A percentile compares a stretch with the other conserved stretches of the same genome.
Evolutionary conservation across 441 rosid genomes (phyloP).

Genomic region (Erodium texanum): DNA sequence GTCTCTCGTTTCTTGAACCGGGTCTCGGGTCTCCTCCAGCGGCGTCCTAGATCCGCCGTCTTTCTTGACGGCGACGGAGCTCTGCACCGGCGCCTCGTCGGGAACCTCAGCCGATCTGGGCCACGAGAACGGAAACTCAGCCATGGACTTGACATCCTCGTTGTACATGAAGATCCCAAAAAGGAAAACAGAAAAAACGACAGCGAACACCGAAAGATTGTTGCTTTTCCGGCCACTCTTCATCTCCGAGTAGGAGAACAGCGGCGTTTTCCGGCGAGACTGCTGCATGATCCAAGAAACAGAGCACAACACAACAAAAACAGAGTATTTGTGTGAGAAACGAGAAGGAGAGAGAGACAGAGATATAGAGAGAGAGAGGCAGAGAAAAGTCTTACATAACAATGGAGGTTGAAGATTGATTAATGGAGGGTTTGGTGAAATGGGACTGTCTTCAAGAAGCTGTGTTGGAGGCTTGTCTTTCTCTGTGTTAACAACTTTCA

Average conservation of each 20-base stretch:
- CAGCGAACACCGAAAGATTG: constrained; percentile 61
- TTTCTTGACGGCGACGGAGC: constrained; percentile 6
- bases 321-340: constrained; percentile 5
- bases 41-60: neutral
- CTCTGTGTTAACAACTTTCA: neutral
- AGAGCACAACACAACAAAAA: constrained; percentile 1
- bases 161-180: constrained; percentile 86
- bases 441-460: constrained; percentile 45
- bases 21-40: no score
- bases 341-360: constrained; percentile 2
- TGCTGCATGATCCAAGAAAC: constrained; percentile 40
- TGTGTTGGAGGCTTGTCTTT: neutral
- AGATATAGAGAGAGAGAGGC: constrained; percentile 21
- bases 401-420: constrained; percentile 23
- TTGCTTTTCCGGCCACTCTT: constrained; percentile 48
- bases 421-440: constrained; percentile 58
- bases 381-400: neutral
- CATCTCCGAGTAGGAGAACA: constrained; percentile 29
- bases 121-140: constrained; percentile 70
- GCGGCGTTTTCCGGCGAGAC: constrained; percentile 44
- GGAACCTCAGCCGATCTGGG: constrained; percentile 35
- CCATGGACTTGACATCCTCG: constrained; percentile 78
- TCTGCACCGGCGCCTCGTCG: constrained; percentile 19
- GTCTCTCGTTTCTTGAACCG: no score
- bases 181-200: constrained; percentile 59